Base-by-base conservation (phyloP, 805 yeast genomes). In the Schizosaccharomyces japonicus region DNA sequence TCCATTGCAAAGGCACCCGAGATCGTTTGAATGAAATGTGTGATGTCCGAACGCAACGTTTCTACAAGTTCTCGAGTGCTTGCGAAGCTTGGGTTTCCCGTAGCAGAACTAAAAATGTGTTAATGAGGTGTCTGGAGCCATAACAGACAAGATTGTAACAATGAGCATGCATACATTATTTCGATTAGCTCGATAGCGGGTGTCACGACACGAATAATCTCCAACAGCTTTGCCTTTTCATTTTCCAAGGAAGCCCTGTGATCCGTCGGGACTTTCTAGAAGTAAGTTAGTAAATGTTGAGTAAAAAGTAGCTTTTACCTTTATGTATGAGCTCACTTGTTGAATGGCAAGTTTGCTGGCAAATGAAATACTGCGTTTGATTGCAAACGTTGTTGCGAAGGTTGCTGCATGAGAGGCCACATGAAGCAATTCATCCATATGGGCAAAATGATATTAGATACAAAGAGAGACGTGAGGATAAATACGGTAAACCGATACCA, bases 141-240 rank as follows among this genome's bases (percentile, higher is more conserved):
- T 10, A 27, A 15, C 44, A 11, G 40, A 34, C 11, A 10, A 15
- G 5, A 33, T 11, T 32, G 28, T 8, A 7, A 15, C 15, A 10
- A 36, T 53, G 10, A 39, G n/a, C n/a, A n/a, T n/a, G n/a, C n/a
- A n/a, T n/a, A 52, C 39, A 73, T 72, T 32, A 76, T 58, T 53
- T 71, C 72, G 23, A 80, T 72, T 39, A 78, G 62, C 50, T 80
- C 85, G 45, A 79, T 76, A 0, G 87, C 77, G 8, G 72, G 69
- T 1, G 78, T 66, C 0, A 80, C 67, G 17, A 79, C 73, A 32
- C 67, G 68, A 45, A 78, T 72, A 53, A 78, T 72, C 19, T 72
- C 66, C 49, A 71, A 71, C 25, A 80, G 63, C 53, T 67, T 66
- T 23, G 63, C 59, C 50, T 66, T 65, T 3, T 68, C 58, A 7